Evolutionary conservation across 2,329 filamentous ascomycete genomes (phyloP), one percentile per base, ranked within the genome.

Genomic region (Sporothrix variecibatus): DNA sequence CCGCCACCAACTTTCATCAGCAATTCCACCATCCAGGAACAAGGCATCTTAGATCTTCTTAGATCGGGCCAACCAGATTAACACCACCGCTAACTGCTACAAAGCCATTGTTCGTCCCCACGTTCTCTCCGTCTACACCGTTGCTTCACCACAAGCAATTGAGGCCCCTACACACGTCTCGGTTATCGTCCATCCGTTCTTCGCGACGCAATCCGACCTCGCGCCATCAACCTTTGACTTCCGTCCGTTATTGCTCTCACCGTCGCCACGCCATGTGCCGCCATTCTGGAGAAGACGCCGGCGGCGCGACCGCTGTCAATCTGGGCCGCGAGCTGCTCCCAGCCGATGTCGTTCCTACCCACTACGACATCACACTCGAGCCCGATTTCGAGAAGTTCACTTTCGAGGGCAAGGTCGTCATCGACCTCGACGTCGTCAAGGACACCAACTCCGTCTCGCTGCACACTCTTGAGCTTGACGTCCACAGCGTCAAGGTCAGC

Each of bases 351-450:
- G 92, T 95, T 82, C 95, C 95, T n/a, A 84, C 88, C 53, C 94
- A 98, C 85, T 98, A 98, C 84, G 90, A 97, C 82, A 84, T 98
- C 78, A 96, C 93, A 1, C 87, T 98, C 76, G 96, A 98, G 85
- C 94, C 95, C 72, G 90, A 98, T 85, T 93, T 98, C 78, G 88
- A 93, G 79, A 94, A 92, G 77, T 94, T 96, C 83, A 94, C 90
- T 77, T 98, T 95, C 81, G 89, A 95, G 75, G 95, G 95, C 77
- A 92, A 88, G 12, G 94, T 97, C 71, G 84, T 90, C 74, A 95
- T 98, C 80, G 94, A 97, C 80, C 88, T 98, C 75, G 93, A 97
- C 78, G 93, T 98, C 53, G 88, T 89, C 75, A 91, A 97, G 81
- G 93, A 97, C 81, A 93, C 93, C 77, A 93, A 87, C 78, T 94